phyloP scores from a whole-genome alignment of 495 filamentous ascomycete genomes.

The Cenococcum geophilum region DNA sequence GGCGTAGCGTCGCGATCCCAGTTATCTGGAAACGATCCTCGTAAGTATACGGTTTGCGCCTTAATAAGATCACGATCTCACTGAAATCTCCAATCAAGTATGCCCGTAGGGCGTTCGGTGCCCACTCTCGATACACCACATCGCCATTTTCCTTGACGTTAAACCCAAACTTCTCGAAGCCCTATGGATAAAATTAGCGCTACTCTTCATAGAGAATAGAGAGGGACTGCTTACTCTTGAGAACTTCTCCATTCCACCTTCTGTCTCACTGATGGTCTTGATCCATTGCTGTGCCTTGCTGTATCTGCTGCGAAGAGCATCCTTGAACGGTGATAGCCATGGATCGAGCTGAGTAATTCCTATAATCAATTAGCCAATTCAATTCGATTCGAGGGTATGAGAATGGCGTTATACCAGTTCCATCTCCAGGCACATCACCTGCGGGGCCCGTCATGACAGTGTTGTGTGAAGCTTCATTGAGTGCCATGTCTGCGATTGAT shows the following conservation, averaged over 20 bases:
- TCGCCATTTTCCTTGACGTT: conserved; percentile 71
- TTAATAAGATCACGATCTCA: conserved; percentile 39
- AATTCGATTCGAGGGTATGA: conserved; percentile 5
- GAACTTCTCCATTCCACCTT: conserved; percentile 90
- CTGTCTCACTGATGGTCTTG: conserved; percentile 67
- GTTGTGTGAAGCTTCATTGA: conserved; percentile 3
- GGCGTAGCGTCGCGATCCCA: conserved; percentile 78
- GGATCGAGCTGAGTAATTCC: conserved; percentile 86
- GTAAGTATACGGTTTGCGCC: background rate
- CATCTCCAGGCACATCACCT: conserved; percentile 40
- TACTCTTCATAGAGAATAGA: background rate
- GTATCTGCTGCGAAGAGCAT: conserved; percentile 68
- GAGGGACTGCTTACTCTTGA: conserved; percentile 55
- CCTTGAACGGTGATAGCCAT: conserved; percentile 80
- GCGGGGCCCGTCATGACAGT: background rate
- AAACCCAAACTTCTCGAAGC: conserved; percentile 80
- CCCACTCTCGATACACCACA: conserved; percentile 93
- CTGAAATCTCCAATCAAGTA: conserved; percentile 96
- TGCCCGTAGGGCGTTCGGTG: conserved; percentile 76
- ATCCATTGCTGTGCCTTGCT: conserved; percentile 83
- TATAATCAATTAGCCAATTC: conserved; percentile 36
- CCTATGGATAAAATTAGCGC: conserved; percentile 44
- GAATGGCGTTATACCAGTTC: conserved; percentile 43
- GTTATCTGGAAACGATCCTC: conserved; percentile 52
- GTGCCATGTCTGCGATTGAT: background rate